Evolutionary conservation across 2,329 filamentous ascomycete species (phyloP), one percentile per base, ranked within the genome.

Genomic region (Byssothecium circinans): DNA sequence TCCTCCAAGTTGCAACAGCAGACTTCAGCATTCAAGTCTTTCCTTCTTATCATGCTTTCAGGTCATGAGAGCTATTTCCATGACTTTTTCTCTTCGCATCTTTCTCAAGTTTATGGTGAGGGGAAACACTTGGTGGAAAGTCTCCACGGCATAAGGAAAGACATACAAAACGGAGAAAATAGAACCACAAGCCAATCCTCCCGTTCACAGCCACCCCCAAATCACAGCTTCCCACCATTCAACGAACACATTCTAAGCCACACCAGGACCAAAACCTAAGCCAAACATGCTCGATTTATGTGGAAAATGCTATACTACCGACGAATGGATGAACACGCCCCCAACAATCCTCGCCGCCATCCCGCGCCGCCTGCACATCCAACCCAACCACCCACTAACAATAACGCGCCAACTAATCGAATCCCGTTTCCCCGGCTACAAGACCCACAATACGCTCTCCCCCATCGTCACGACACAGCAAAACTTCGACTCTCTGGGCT

Each of bases 401-500:
- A 95, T 97, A 62, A 97, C 94, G 10, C 85, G 94, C 32, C 84
- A 91, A 62, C 86, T 99, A 53, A 95, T 99, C 65, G 89, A 97
- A 75, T 90, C 89, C 45, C 85, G 87, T 53, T 99, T 97, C 68
- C 85, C 89, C 0, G 68, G 80, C 8, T 96, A 85, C 75, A 84
- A 82, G 49, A 85, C 88, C 62, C 84, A 96, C 77, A 90, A 89
- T 64, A 78, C 83, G 44, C 83, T 91, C 62, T 85, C 87, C 57
- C 92, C 94, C 0, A 84, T 96, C 33, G 94, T 51, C 19, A 97
- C 19, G 85, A 87, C 27, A 88, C 89, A 2, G 10, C 88, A 96
- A 67, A 99, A 99, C 71, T 99, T 99, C 68, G 94, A 99, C 73
- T 94, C 91, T n/a, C 78, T 99, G 7, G 91, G 91, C 36, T 97